phyloP scores from a whole-genome alignment of 495 filamentous ascomycete genomes.

The Paragyromitra xinjiangensis region DNA sequence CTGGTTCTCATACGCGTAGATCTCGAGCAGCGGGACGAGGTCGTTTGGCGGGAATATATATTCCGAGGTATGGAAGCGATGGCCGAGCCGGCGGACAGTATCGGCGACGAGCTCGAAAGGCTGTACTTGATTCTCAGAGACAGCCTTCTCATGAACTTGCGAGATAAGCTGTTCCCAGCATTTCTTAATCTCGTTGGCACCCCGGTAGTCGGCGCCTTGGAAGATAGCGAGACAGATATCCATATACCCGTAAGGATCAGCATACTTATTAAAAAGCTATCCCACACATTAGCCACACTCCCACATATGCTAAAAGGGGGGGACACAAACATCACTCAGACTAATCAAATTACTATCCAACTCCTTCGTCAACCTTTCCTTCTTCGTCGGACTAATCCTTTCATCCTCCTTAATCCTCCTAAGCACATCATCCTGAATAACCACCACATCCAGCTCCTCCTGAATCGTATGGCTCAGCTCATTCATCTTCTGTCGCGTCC shows the following conservation, averaged over 20 bases:
- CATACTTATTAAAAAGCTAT: constrained; percentile 89
- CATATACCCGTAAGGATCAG: constrained; percentile 86
- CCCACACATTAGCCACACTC: constrained; percentile 54
- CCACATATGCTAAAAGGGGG: constrained; percentile 19
- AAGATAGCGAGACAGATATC: constrained; percentile 93
- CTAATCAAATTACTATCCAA: constrained; percentile 78
- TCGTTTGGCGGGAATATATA: constrained; percentile 74
- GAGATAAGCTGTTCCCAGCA: constrained; percentile 87
- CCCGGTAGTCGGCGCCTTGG: constrained; percentile 85
- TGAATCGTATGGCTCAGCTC: constrained; percentile 78
- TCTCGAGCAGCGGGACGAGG: constrained; percentile 77
- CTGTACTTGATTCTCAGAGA: constrained; percentile 63
- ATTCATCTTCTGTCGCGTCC: constrained; percentile 57
- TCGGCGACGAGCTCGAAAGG: constrained; percentile 83
- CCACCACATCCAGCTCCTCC: constrained; percentile 89
- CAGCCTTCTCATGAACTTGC: constrained; percentile 71
- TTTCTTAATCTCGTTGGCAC: constrained; percentile 76
- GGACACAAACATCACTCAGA: constrained; percentile 73
- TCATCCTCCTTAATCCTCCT: constrained; percentile 77
- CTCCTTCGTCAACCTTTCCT: constrained; percentile 67
- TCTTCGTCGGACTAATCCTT: constrained; percentile 70
- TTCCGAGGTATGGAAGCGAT: constrained; percentile 78
- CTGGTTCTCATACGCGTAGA: constrained; percentile 76
- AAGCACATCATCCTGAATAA: constrained; percentile 91
- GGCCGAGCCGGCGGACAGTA: constrained; percentile 77